Base-by-base conservation (phyloP, 768 basidiomycete genomes). In the Kwoniella bestiolae region DNA sequence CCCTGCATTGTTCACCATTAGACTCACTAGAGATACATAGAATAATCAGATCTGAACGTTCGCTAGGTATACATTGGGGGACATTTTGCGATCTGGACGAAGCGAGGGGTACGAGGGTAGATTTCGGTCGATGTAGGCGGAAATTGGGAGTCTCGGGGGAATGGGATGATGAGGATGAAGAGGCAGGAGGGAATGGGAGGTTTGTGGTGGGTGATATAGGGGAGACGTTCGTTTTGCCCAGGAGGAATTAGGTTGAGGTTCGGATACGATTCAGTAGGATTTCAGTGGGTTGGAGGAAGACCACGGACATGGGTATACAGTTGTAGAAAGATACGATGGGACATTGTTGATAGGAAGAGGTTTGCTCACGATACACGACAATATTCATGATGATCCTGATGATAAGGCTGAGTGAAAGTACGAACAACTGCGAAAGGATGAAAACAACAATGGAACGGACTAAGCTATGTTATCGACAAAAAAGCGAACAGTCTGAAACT, bases 51-150 rank as follows among this genome's bases (percentile, higher is more conserved):
- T 60, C 63, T 18, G 52, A 71, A 35, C 59, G 74, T 16, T 66
- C 63, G 3, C 31, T 78, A 31, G 76, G 74, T 21, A 75, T 78
- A 28, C 76, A 78, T 61, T 78, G 76, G 76, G 76, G 76, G 1
- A 78, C 76, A 11, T 78, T 78, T 56, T 75, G 74, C 58, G 74
- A 75, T 62, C 25, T 25, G 6, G 72, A 78, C 29, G 76, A 78
- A 55, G 63, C 70, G 16, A 63, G 76, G 52, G 76, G 74, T 6
- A 75, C 76, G 26, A 35, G 76, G 16, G 72, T 78, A 7, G 74
- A 74, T 45, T 78, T 78, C 69, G 76, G 72, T 6, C 26, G 76
- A 21, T 69, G 32, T 28, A 66, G 76, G 29, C 29, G 76, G 47
- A 31, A 61, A 44, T 23, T 58, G 32, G 67, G 67, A 0, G 62